phyloP scores from a whole-genome alignment of 1,284 basidiomycete genomes.

The Ceratobasidium sp. region DNA sequence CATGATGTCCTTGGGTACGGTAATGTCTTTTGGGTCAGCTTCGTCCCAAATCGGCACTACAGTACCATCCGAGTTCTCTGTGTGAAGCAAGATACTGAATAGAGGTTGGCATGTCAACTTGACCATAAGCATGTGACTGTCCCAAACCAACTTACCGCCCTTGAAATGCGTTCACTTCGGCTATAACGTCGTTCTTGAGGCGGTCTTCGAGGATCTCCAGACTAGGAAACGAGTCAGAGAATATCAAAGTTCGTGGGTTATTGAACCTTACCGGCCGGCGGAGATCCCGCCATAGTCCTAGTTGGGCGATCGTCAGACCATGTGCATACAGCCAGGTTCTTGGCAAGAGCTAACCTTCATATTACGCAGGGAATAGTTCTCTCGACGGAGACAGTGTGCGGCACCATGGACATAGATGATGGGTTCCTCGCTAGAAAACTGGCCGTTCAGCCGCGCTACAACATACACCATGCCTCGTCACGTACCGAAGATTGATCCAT shows the following conservation, averaged over 20 bases:
- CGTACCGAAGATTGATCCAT: constrained; percentile 92
- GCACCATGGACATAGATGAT: constrained; percentile 94
- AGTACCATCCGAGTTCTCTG: constrained; percentile 88
- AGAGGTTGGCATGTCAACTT: neutral
- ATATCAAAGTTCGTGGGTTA: neutral
- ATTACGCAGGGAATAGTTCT: constrained; percentile 84
- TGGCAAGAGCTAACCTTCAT: constrained; percentile 72
- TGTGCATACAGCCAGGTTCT: constrained; percentile 3
- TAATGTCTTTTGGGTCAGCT: constrained; percentile 80
- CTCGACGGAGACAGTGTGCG: constrained; percentile 80
- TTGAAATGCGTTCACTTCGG: constrained; percentile 49
- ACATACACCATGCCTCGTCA: constrained; percentile 26
- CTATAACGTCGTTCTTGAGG: constrained; percentile 87
- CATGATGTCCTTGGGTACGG: constrained; percentile 94
- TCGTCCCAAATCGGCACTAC: constrained; percentile 98
- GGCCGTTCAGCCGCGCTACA: neutral
- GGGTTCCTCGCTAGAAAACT: constrained; percentile 71
- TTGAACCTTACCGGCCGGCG: constrained; percentile 66
- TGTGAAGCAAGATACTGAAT: constrained; percentile 84
- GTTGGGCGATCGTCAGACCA: constrained; percentile 25
- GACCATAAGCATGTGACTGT: neutral
- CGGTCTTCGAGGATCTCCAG: constrained; percentile 93
- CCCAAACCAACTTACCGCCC: constrained; percentile 42
- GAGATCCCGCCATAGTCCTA: constrained; percentile 94
- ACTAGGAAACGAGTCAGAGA: constrained; percentile 22